Conservation (phyloP, 805 yeast genomes). For the Brettanomyces sp. region DNA sequence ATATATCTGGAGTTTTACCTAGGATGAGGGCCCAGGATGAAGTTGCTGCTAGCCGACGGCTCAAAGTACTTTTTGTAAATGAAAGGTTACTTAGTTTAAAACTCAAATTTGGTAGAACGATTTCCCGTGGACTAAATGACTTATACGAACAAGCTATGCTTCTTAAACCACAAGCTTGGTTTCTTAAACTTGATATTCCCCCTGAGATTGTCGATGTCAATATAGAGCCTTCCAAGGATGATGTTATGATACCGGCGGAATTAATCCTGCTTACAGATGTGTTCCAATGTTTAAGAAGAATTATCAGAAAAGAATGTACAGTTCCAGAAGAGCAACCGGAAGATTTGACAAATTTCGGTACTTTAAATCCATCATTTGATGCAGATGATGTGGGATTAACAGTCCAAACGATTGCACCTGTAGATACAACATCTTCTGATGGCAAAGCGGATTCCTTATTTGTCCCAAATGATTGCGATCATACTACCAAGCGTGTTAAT, state of each 20-base stretch:
- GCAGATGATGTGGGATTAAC: too few species aligned
- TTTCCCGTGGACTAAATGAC: conserved; percentile 17
- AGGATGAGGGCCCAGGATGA: conserved; percentile 23
- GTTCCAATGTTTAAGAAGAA: not conserved
- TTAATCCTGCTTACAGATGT: conserved; percentile 13
- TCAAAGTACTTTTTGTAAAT: conserved; percentile 27
- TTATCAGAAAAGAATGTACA: not conserved
- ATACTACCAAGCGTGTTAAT: not conserved
- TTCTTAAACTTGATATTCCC: conserved; percentile 19
- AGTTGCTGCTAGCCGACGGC: conserved; percentile 12
- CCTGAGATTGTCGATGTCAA: conserved; percentile 26
- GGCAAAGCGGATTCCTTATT: not conserved
- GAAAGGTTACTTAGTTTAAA: conserved; percentile 20
- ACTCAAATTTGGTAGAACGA: conserved; percentile 23
- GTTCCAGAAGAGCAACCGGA: not conserved
- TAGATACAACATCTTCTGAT: too few species aligned
- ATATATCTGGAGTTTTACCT: conserved; percentile 22
- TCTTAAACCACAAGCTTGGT: conserved; percentile 27
- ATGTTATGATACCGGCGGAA: conserved; percentile 24
- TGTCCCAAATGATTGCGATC: not conserved
- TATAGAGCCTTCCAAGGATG: conserved; percentile 36
- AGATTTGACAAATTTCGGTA: too few species aligned
- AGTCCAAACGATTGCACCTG: too few species aligned
- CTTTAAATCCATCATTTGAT: too few species aligned
- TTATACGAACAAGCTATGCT: conserved; percentile 17